Conservation (phyloP, 345 rosid species). For the Physaria fendleri region DNA sequence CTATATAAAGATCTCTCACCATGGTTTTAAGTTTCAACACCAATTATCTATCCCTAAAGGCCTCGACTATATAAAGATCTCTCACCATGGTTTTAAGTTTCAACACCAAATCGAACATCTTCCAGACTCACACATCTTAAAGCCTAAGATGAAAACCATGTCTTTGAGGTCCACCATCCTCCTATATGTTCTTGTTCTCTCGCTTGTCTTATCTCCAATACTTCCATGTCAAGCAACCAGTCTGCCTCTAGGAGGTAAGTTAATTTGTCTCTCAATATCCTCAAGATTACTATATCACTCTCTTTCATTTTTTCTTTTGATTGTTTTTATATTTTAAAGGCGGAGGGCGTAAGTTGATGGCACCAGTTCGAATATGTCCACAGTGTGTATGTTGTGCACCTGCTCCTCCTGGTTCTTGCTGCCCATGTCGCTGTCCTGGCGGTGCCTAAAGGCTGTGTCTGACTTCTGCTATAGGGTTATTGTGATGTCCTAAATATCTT, state of each 20-base stretch:
- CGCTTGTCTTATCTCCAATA: slow-evolving; percentile 17
- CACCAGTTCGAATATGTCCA: slow-evolving; percentile 23
- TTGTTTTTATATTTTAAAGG: no score
- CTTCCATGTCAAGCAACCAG: slow-evolving; percentile 19
- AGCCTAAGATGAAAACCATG: slow-evolving; percentile 9
- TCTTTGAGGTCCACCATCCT: not conserved
- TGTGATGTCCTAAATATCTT: no score
- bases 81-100: not conserved
- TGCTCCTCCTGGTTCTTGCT: slow-evolving; percentile 23
- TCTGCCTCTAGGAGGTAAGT: slow-evolving; percentile 18
- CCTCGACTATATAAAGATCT: slow-evolving; percentile 7
- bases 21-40: slow-evolving; percentile 1
- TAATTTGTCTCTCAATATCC: not conserved
- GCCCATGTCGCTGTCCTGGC: slow-evolving; percentile 23
- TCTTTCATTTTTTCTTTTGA: not conserved
- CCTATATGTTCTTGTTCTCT: slow-evolving; percentile 15
- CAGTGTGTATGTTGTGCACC: slow-evolving; percentile 30
- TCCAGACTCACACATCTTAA: not conserved
- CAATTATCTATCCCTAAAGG: not conserved
- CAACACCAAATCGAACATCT: not conserved
- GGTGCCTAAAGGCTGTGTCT: slow-evolving; percentile 11
- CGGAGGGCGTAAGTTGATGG: slow-evolving; percentile 31
- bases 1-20: slow-evolving; percentile 13
- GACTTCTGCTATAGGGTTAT: no score
- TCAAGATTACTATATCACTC: not conserved